Evolutionary conservation across 768 basidiomycete genomes (phyloP).

Genomic region (Termitomyces bulborhizus): DNA sequence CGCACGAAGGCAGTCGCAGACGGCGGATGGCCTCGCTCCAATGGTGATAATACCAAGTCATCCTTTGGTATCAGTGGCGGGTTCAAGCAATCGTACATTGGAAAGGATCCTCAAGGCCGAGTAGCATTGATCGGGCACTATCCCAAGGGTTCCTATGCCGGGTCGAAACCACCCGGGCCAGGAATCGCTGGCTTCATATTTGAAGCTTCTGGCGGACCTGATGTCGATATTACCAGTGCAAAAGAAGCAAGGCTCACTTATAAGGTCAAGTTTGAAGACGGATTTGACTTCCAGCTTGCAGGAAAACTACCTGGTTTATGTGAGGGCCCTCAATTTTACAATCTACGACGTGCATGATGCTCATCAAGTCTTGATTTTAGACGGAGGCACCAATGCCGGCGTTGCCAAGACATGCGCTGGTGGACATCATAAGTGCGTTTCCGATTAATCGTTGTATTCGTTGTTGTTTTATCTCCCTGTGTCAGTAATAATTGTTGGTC

Average conservation of each 20-base stretch:
- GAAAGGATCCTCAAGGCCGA: not conserved
- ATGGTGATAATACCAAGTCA: not conserved
- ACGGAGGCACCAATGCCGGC: constrained; percentile 44
- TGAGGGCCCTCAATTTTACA: constrained; percentile 25
- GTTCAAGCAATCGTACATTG: not conserved
- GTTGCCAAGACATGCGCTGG: constrained; percentile 52
- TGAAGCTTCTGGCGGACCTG: constrained; percentile 51
- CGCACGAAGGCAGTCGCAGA: not conserved
- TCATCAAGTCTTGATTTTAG: constrained; percentile 19
- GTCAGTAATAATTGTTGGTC: constrained; percentile 52
- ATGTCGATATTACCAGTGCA: constrained; percentile 46
- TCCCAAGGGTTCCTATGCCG: constrained; percentile 10
- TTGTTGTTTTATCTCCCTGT: not conserved
- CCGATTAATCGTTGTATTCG: not conserved
- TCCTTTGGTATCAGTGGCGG: constrained; percentile 7
- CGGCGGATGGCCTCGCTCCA: constrained; percentile 6
- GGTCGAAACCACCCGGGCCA: constrained; percentile 2
- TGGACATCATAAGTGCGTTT: constrained; percentile 30
- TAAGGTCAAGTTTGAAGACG: constrained; percentile 44
- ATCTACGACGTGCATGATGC: not conserved
- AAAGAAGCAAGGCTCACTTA: constrained; percentile 58
- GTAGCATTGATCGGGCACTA: constrained; percentile 5
- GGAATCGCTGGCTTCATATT: constrained; percentile 25
- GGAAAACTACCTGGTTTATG: constrained; percentile 71
- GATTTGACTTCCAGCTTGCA: constrained; percentile 51